These are phyloP conservation scores for Candida nemodendra DNA, from an alignment of 805 yeast genomes.

Conservation along the genomic window DNA sequence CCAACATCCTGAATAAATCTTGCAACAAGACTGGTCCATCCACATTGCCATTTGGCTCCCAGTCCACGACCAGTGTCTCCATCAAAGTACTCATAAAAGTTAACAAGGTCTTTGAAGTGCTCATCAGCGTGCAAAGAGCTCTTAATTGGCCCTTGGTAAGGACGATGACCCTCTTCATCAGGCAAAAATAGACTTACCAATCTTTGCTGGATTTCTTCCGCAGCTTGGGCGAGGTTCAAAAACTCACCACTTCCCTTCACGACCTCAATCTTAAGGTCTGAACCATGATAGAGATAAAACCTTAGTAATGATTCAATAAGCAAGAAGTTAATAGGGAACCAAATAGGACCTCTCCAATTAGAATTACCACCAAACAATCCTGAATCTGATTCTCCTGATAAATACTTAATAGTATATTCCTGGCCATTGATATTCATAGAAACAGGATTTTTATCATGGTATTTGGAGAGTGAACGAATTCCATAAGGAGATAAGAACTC, in stretches of 20 bases:
- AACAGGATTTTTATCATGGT: conserved; percentile 81
- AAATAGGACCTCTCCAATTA: conserved; percentile 96
- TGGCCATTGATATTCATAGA: conserved; percentile 80
- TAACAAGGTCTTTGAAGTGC: conserved; percentile 69
- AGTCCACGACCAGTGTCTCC: conserved; percentile 94
- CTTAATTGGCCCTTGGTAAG: conserved; percentile 73
- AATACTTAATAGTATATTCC: conserved; percentile 65
- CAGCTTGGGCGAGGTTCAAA: conserved; percentile 82
- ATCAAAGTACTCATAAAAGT: conserved; percentile 86
- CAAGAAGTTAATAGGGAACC: conserved; percentile 91
- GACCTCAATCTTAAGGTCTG: conserved; percentile 79
- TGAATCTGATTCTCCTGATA: conserved; percentile 87
- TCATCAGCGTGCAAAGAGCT: conserved; percentile 55
- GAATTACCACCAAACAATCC: conserved; percentile 97
- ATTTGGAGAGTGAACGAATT: conserved; percentile 83
- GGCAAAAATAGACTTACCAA: conserved; percentile 74
- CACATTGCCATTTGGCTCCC: conserved; percentile 93
- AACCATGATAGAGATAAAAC: conserved; percentile 85
- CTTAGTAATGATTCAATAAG: conserved; percentile 85
- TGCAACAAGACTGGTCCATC: conserved; percentile 94
- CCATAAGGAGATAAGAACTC: conserved; percentile 87
- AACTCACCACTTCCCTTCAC: conserved; percentile 80
- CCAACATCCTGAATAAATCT: conserved; percentile 91
- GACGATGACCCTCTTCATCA: conserved; percentile 58
- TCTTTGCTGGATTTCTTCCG: conserved; percentile 86